Evolutionary conservation across 495 filamentous ascomycete species (phyloP), one percentile per base, ranked within the genome.

Genomic region (Neurospora intermedia): DNA sequence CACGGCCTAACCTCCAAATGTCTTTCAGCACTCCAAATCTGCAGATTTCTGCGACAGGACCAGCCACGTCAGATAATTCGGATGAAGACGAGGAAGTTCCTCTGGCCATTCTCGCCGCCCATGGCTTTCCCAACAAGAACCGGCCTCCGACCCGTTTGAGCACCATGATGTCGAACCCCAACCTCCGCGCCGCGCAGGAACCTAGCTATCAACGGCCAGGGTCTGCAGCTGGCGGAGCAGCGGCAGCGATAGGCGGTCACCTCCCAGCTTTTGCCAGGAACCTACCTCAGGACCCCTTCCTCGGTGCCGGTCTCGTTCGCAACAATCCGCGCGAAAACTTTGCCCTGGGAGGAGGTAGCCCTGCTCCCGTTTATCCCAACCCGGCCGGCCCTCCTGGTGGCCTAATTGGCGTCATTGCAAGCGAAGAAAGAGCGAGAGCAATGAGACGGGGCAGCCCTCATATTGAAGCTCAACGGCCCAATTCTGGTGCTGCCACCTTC

Each of bases 71-170:
- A 10, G 88, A 87, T 46, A 88, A 87, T 43, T 89, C 86, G 38
- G 93, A 94, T 71, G 92, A 94, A 70, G 93, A 97, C 76, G 93
- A 97, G 69, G 93, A 96, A 73, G 86, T 96, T 18, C 96, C 96
- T 0, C 82, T 99, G 48, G 96, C 90, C 9, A 95, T 98, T 77
- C 83, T 98, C 41, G 90, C 92, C 69, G 94, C 93, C 11, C 95
- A 98, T 80, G 96, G 96, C 23, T 99, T 99, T 77, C 96, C 96
- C 5, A 90, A 88, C 77, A 93, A 89, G 81, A 91, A 89, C 75
- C 88, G 93, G 41, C 92, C 93, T 13, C 95, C 96, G 4, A 92
- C 87, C 48, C 88, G 90, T 41, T 85, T 93, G 42, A 86, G 84
- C 69, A 89, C 87, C 48, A 86, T 89, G 79, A 88, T 84, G 70